Percentiles rank a stretch among this genome's conserved stretches.
phyloP scores from a whole-genome alignment of 2,329 filamentous ascomycete species.

The Aureobasidium sp. region DNA sequence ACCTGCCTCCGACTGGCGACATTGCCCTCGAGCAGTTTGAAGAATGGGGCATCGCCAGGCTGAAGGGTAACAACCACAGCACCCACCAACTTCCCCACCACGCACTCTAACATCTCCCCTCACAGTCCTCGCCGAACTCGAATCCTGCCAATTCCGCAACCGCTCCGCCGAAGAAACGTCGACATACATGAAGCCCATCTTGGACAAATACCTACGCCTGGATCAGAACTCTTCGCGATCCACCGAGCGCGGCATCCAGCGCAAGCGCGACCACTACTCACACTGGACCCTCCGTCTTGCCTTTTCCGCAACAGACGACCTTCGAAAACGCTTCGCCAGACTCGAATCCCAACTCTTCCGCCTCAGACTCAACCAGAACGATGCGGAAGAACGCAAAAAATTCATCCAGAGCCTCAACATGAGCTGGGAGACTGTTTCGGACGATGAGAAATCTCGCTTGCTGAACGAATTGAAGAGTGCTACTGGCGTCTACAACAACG shows the following conservation, averaged over 20 bases:
- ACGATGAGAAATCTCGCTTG: constrained; percentile 67
- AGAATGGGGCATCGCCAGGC: constrained; percentile 91
- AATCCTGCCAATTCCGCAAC: constrained; percentile 94
- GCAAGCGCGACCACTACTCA: constrained; percentile 93
- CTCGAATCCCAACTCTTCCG: constrained; percentile 86
- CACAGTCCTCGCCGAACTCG: constrained; percentile 73
- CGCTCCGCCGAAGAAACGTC: constrained; percentile 73
- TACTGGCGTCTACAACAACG: constrained; percentile 43
- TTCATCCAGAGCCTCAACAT: constrained; percentile 73
- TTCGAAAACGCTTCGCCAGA: constrained; percentile 74
- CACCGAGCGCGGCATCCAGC: constrained; percentile 55
- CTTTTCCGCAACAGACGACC: constrained; percentile 83
- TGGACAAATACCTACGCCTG: constrained; percentile 80
- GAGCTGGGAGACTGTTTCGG: constrained; percentile 73
- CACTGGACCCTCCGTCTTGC: constrained; percentile 94
- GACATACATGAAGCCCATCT: constrained; percentile 71
- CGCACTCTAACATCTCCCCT: background rate
- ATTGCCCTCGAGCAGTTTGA: constrained; percentile 97
- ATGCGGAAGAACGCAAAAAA: constrained; percentile 57
- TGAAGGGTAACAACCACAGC: constrained; percentile 51
- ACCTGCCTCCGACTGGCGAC: constrained; percentile 77
- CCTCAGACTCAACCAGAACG: constrained; percentile 70
- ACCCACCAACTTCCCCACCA: background rate
- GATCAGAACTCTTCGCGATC: constrained; percentile 61
- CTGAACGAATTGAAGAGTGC: constrained; percentile 52